Base-by-base conservation (phyloP, 2,329 filamentous ascomycete species). In the Cadophora sp. region DNA sequence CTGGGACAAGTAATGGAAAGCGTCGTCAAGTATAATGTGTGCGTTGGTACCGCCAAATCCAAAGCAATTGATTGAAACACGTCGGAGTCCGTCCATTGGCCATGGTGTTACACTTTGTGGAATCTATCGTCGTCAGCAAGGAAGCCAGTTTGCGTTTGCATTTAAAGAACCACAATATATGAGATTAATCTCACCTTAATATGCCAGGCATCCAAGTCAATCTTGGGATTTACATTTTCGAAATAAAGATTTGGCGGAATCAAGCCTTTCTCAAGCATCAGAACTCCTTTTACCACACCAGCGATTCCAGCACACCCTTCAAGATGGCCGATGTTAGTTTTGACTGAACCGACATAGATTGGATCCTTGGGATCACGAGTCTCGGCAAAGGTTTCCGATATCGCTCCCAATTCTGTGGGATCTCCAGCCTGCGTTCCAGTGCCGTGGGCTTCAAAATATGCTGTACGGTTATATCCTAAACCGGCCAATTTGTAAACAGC, bases 211-310 rank as follows among this genome's bases (percentile, higher is more conserved):
- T 77, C 71, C 0, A 77, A 62, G 1, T 73, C 74, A 36, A 81
- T 78, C 13, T 73, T 74, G 0, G 76, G 69, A 50, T 83, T 83
- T 1, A 74, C 70, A 16, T 72, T 79, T 24, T 78, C 72, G 50
- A 82, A 82, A 50, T 81, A 78, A 36, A 73, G 72, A 66, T 81
- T 82, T 2, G 81, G 80, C 18, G 80, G 77, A 16, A 83, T 78
- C 14, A 81, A 75, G 0, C 78, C 79, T 47, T 79, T 79, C 68
- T 83, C 81, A 2, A 83, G 68, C 71, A 80, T 78, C 66, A 83
- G 63, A 0, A 78, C 75, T 1, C 77, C 73, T 68, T 83, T 83
- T 53, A 83, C 81, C 1, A 81, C 62, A 0, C 73, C 75, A 5
- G 78, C 76, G 41, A 82, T 70, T n/a, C 80, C 80, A 64, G 74